Conservation (phyloP, 306 rosid genomes). For the Castanopsis chinensis region DNA sequence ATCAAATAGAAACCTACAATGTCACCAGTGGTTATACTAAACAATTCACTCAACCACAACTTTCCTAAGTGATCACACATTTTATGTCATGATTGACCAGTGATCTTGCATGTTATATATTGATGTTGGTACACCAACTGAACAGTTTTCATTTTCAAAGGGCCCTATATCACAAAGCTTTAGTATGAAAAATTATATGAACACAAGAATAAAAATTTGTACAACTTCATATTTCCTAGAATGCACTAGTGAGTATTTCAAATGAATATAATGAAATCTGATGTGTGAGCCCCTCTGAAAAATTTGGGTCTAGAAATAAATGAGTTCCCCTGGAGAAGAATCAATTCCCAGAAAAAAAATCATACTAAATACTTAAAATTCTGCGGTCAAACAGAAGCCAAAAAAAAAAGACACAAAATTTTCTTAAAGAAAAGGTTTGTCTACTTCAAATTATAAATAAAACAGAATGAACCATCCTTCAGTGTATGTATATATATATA, state of each 20-base stretch:
- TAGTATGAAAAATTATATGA: no score
- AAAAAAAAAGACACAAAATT: neutral
- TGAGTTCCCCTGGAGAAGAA: neutral
- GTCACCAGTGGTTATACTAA: neutral
- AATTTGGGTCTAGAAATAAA: neutral
- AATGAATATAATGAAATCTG: neutral
- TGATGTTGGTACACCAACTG: neutral
- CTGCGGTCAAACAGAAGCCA: no score
- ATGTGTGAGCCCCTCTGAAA: neutral
- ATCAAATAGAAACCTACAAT: neutral
- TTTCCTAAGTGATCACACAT: neutral
- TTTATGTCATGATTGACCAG: neutral
- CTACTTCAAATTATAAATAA: neutral
- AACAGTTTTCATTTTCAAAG: neutral
- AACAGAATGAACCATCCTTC: neutral
- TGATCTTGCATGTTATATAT: neutral
- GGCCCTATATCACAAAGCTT: neutral
- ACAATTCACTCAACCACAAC: neutral
- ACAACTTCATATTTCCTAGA: neutral
- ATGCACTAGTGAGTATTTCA: neutral
- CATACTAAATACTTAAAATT: no score
- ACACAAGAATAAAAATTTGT: neutral
- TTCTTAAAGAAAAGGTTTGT: neutral
- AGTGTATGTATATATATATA: neutral
- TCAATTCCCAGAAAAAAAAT: no score